A percentile compares a stretch with the other conserved stretches of the same genome.
These are phyloP conservation scores for Juncus inflexus DNA, from an alignment of 176 grass and related monocot species.

Conservation along the genomic window DNA sequence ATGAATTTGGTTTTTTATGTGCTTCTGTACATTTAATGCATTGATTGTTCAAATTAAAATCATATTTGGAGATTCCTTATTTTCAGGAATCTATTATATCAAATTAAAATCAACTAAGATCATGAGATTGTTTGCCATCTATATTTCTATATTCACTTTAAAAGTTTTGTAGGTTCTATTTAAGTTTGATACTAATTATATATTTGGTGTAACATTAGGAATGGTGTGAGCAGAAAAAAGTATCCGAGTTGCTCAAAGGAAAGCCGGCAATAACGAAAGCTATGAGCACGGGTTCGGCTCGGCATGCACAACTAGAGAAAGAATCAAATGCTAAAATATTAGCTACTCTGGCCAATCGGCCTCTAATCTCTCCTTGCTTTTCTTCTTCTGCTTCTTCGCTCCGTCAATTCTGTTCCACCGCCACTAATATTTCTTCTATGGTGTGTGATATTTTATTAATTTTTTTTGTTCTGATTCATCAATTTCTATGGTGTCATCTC, in stretches of 20 bases:
- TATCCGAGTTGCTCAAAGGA: slow-evolving; percentile 51
- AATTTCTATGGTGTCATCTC: too few species aligned
- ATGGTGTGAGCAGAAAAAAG: slow-evolving; percentile 96
- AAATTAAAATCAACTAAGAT: too few species aligned
- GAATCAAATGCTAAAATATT: slow-evolving; percentile 28
- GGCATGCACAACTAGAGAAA: slow-evolving; percentile 81
- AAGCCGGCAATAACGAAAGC: slow-evolving; percentile 65
- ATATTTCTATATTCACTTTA: too few species aligned
- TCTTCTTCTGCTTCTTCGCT: background rate
- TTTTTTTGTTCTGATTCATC: background rate
- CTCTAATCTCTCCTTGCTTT: background rate
- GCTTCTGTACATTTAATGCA: too few species aligned
- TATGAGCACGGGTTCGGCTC: slow-evolving; percentile 68
- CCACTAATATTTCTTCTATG: too few species aligned
- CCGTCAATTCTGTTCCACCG: background rate
- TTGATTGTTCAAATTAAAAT: too few species aligned
- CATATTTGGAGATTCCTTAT: too few species aligned
- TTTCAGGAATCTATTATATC: too few species aligned
- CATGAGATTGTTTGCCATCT: too few species aligned
- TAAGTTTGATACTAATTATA: background rate
- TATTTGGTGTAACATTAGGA: slow-evolving; percentile 34
- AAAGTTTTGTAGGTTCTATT: too few species aligned
- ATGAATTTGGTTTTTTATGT: background rate
- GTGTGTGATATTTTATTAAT: too few species aligned
- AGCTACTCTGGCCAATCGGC: too few species aligned